Evolutionary conservation across 2,329 filamentous ascomycete genomes (phyloP), one percentile per base, ranked within the genome.

Genomic region (Aspergillus ochraceus): DNA sequence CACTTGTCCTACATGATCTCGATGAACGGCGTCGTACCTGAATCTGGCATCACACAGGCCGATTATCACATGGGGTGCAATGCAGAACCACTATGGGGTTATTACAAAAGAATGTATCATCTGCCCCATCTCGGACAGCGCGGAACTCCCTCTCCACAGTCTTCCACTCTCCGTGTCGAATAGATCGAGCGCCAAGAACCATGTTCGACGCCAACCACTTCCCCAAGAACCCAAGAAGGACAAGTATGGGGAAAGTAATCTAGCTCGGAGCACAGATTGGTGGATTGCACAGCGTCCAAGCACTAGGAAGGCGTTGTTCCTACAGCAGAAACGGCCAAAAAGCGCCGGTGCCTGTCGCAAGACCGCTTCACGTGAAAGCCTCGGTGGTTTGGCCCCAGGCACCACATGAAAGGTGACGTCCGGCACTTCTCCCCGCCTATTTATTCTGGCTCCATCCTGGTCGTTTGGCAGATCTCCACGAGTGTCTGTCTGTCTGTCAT

Each of bases 341-440:
- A 42, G 36, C 14, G 14, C 36, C 36, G 36, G 36, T n/a, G 17
- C 14, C 36, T 42, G 36, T 10, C 14, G 36, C 14, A 42, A 8
- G 14, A 42, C 14, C 17, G 36, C 36, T 42, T 42, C 59, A 61
- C 52, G 56, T 61, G 59, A 60, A 58, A 60, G 52, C 36, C 36
- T 42, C 36, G 36, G 36, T n/a, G 36, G 14, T 42, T 42, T 42
- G 36, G 36, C 36, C 36, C 36, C 36, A 42, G 36, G 36, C 36
- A 42, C 36, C 36, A 42, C 36, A 42, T 42, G 36, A 17, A 17
- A 6, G 14, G 36, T 42, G 36, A 42, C 36, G 36, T 42, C 4
- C 36, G 36, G 14, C 14, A n/a, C 17, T n/a, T n/a, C 36, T n/a
- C 36, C 36, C 14, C 36, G 36, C 36, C 36, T 42, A 42, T 42